Evolutionary conservation across 2,329 filamentous ascomycete genomes (phyloP), one percentile per base, ranked within the genome.

Genomic region (Dissoconium aciculare): DNA sequence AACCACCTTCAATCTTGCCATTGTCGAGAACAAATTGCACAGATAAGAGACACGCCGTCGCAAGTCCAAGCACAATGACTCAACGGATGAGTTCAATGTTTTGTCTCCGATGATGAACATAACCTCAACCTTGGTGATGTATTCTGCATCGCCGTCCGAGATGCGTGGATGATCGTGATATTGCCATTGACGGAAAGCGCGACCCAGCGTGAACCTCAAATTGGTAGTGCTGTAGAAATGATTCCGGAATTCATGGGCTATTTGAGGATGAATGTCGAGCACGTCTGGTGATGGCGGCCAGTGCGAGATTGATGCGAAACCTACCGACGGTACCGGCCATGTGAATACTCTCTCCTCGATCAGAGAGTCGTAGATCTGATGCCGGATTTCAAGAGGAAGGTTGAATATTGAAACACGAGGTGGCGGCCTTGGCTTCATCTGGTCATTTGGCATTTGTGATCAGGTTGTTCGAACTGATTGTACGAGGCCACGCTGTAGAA

Each of bases 371-470:
- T 60, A 63, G 21, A 64, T 58, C 5, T 55, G 42, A 13, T 55
- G 49, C 16, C 60, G 56, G 23, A 64, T 48, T 36, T 64, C 60
- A 30, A 58, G 33, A 3, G 60, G 60, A 10, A 63, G 51, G 24
- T 33, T 52, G 39, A 49, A 54, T 38, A 43, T 43, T 10, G 39
- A 37, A 34, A 33, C 37, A 11, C 19, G 25, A 11, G 10, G 10
- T 17, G 5, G 25, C 12, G 5, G 19, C 10, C 15, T 10, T 9
- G 25, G 26, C n/a, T n/a, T n/a, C n/a, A n/a, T n/a, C n/a, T n/a
- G n/a, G n/a, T n/a, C 19, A 23, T 23, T 23, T 23, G n/a, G n/a
- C n/a, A n/a, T n/a, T n/a, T n/a, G n/a, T n/a, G n/a, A n/a, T n/a
- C n/a, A n/a, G n/a, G n/a, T n/a, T n/a, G n/a, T n/a, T n/a, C n/a